Conservation (phyloP, 179 eudicot species). For the Beta corolliflora region DNA sequence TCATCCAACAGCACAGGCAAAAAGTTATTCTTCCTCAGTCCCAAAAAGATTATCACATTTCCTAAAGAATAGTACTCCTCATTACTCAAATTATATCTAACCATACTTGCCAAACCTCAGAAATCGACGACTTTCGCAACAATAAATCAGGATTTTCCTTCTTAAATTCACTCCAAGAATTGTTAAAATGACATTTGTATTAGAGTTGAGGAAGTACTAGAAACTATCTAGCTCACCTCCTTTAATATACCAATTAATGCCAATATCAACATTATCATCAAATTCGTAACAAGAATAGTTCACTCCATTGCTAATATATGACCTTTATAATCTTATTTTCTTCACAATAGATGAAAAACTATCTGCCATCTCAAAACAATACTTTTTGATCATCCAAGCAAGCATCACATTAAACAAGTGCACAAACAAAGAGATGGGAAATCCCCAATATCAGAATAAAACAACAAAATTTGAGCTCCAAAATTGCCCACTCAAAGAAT, state of each 20-base stretch:
- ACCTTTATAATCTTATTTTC: neutral
- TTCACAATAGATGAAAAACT: too few relatives aligned
- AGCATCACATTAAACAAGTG: neutral
- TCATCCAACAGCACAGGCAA: neutral
- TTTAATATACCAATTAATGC: neutral
- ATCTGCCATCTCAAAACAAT: neutral
- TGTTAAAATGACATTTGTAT: neutral
- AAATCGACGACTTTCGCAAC: neutral
- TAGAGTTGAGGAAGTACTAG: too few relatives aligned
- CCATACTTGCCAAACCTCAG: neutral
- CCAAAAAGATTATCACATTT: neutral
- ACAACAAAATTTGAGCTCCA: neutral
- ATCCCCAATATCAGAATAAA: constrained; percentile 1
- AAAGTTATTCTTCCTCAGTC: too few relatives aligned
- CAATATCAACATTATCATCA: neutral
- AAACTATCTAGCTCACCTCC: neutral
- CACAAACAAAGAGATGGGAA: neutral
- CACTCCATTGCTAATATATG: neutral
- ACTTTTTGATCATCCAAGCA: neutral
- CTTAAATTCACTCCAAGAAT: neutral
- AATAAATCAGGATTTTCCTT: neutral
- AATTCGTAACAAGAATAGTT: neutral
- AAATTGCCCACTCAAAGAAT: neutral
- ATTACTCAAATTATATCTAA: neutral
- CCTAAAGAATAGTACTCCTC: too few relatives aligned